These are phyloP conservation scores for Ceratocystis cacaofunesta DNA, from an alignment of 2,329 filamentous ascomycete species.

Conservation along the genomic window DNA sequence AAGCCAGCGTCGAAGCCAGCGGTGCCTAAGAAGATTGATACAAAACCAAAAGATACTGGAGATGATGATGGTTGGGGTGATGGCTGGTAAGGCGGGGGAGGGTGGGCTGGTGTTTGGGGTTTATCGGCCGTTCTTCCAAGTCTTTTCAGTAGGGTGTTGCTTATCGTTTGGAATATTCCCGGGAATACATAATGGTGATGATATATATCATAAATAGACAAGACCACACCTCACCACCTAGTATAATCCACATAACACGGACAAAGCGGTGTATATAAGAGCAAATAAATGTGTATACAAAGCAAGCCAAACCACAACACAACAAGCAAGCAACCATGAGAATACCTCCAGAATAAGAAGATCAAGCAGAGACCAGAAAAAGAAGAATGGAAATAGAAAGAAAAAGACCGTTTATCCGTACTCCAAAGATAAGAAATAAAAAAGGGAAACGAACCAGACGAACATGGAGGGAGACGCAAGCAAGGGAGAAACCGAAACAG, in stretches of 20 bases:
- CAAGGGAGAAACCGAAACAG: too few species aligned
- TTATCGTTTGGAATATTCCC: too few species aligned
- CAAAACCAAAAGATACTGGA: conserved; percentile 45
- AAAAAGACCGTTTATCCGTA: background rate
- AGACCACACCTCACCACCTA: too few species aligned
- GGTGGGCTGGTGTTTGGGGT: background rate
- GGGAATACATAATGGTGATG: background rate
- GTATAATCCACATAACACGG: too few species aligned
- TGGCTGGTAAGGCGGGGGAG: conserved; percentile 36
- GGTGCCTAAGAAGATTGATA: conserved; percentile 50
- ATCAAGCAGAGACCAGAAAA: background rate
- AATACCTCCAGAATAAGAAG: background rate
- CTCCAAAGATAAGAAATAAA: background rate
- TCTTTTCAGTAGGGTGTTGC: too few species aligned
- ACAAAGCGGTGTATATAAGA: background rate
- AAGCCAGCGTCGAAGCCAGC: conserved; percentile 23
- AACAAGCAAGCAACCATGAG: too few species aligned
- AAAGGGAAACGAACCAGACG: too few species aligned
- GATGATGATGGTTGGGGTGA: conserved; percentile 53
- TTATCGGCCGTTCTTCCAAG: background rate
- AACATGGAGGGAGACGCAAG: too few species aligned
- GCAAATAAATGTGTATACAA: background rate
- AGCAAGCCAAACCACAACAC: background rate
- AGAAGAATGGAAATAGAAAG: background rate
- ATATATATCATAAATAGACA: background rate